These are phyloP conservation scores for Ottelia alismoides DNA, from an alignment of 106 monocot species.

Conservation along the genomic window DNA sequence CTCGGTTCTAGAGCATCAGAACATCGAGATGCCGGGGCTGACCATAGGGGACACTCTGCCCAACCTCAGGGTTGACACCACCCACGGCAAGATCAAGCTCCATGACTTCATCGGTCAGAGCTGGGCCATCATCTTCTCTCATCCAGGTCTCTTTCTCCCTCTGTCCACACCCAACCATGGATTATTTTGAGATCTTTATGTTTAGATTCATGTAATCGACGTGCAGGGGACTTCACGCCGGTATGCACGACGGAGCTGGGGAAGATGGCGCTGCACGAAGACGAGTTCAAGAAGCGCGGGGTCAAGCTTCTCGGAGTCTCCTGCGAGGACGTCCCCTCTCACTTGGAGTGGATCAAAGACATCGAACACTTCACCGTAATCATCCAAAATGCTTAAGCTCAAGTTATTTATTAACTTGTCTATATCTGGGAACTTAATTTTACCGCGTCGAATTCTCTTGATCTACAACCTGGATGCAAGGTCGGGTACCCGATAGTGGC, in stretches of 20 bases:
- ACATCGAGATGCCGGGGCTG: slow-evolving; percentile 67
- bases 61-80: slow-evolving; percentile 54
- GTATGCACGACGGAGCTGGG: slow-evolving; percentile 80
- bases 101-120: slow-evolving; percentile 62
- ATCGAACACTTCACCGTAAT: slow-evolving; percentile 55
- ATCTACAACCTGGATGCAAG: slow-evolving; percentile 25
- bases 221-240: slow-evolving; percentile 81
- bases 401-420: no score
- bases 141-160: no score
- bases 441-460: no score
- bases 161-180: no score
- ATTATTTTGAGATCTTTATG: no score
- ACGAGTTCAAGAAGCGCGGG: slow-evolving; percentile 57
- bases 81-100: slow-evolving; percentile 56
- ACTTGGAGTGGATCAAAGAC: slow-evolving; percentile 72
- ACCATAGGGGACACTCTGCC: slow-evolving; percentile 63
- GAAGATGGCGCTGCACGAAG: slow-evolving; percentile 44
- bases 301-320: slow-evolving; percentile 76
- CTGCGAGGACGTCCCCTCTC: slow-evolving; percentile 47
- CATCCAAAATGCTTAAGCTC: no score
- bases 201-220: no score
- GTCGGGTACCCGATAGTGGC: slow-evolving; percentile 57
- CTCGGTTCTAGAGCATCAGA: no score
- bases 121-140: slow-evolving; percentile 77
- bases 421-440: no score